Evolutionary conservation across 1,139 yeast genomes (phyloP).

Genomic region (Kodamaea fungicola): DNA sequence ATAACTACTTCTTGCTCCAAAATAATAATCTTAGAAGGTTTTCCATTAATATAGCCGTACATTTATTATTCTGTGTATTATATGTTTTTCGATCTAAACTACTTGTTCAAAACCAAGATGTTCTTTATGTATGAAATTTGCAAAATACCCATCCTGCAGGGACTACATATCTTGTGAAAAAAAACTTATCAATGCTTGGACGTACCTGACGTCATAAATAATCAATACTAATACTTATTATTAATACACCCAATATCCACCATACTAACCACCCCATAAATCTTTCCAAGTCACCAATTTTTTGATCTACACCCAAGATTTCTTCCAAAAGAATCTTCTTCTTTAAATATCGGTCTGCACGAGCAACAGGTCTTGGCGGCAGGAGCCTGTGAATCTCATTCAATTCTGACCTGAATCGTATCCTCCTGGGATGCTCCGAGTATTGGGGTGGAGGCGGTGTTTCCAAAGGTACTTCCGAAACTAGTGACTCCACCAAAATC

Average conservation of each 20-base stretch:
- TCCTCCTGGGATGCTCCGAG: neutral
- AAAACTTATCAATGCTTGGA: neutral
- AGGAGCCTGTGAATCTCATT: neutral
- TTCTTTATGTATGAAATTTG: neutral
- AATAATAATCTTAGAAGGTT: no score
- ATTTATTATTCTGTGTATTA: neutral
- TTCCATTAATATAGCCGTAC: neutral
- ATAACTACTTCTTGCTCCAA: neutral
- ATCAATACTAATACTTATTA: neutral
- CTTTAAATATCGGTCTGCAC: conserved; percentile 8
- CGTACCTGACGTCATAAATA: neutral
- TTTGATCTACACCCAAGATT: neutral
- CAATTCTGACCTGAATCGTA: neutral
- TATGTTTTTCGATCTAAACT: neutral
- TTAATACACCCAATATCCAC: neutral
- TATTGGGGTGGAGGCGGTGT: no score
- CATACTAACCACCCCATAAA: neutral
- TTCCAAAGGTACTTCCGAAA: no score
- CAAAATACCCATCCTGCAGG: neutral
- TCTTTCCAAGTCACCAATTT: neutral
- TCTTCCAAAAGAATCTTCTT: neutral
- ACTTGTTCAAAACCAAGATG: neutral
- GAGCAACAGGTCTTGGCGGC: neutral
- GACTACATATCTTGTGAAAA: neutral
- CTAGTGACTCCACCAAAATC: no score